phyloP scores from a whole-genome alignment of 2,329 filamentous ascomycete species.

The Arthrinium phaeospermum region DNA sequence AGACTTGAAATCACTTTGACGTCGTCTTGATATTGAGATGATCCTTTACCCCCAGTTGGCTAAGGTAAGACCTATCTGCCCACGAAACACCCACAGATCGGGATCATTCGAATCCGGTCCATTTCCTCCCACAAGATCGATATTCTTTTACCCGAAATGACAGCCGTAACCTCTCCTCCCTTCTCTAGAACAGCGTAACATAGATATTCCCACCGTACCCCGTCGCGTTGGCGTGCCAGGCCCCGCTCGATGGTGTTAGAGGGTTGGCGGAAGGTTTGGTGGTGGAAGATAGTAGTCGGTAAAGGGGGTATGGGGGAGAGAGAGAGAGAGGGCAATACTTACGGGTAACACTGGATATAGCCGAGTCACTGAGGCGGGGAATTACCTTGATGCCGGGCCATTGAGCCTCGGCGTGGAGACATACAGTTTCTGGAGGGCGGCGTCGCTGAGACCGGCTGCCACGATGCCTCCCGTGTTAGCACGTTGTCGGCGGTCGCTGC shows the following conservation, averaged over 20 bases:
- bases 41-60: neutral
- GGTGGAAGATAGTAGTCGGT: neutral
- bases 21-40: neutral
- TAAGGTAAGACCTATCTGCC: neutral
- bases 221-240: neutral
- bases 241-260: neutral
- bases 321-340: neutral
- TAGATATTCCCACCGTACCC: neutral
- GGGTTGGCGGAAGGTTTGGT: neutral
- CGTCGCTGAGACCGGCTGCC: neutral
- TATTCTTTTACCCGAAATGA: neutral
- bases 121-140: no score
- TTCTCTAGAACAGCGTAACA: neutral
- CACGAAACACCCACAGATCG: neutral
- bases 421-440: neutral
- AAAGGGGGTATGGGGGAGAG: no score
- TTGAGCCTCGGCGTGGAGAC: neutral
- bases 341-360: slow-evolving; percentile 3
- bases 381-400: neutral
- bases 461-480: neutral
- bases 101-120: no score
- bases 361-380: neutral
- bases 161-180: neutral
- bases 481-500: neutral
- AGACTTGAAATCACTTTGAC: no score